Evolutionary conservation across 345 rosid genomes (phyloP).

Genomic region (Conringia planisiliqua): DNA sequence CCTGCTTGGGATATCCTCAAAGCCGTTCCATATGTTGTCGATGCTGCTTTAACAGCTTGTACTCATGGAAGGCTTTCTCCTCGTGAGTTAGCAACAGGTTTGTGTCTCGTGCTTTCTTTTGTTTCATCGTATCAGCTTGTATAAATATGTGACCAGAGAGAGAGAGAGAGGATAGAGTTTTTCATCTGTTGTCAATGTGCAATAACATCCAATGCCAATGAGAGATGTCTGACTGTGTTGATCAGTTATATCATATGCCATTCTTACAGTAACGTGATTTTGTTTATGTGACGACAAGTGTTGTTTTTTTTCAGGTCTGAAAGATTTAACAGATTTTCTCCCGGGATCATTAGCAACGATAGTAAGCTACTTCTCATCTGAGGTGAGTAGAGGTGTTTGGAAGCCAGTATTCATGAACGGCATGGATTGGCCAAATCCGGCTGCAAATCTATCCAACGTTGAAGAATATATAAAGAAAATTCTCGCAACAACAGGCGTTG

Average conservation of each 20-base stretch:
- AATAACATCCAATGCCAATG: background rate
- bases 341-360: slow-evolving; percentile 91
- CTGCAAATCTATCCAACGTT: slow-evolving; percentile 77
- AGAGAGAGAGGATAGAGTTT: background rate
- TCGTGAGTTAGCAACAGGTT: slow-evolving; percentile 96
- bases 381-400: slow-evolving; percentile 94
- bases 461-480: slow-evolving; percentile 87
- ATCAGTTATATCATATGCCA: background rate
- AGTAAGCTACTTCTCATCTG: slow-evolving; percentile 94
- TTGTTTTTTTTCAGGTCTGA: slow-evolving; percentile 60
- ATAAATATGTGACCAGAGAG: background rate
- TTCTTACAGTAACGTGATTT: background rate
- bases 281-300: background rate
- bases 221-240: slow-evolving; percentile 10
- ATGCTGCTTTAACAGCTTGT: slow-evolving; percentile 95
- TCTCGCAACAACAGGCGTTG: slow-evolving; percentile 84
- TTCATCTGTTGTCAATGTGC: background rate
- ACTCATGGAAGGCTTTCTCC: slow-evolving; percentile 94
- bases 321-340: slow-evolving; percentile 92
- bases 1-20: slow-evolving; percentile 98
- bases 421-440: slow-evolving; percentile 99
- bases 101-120: slow-evolving; percentile 27
- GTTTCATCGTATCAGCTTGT: background rate
- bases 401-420: slow-evolving; percentile 96
- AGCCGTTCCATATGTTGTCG: slow-evolving; percentile 88